phyloP scores from a whole-genome alignment of 163 green algal genomes.

The Picocystis sp. region DNA sequence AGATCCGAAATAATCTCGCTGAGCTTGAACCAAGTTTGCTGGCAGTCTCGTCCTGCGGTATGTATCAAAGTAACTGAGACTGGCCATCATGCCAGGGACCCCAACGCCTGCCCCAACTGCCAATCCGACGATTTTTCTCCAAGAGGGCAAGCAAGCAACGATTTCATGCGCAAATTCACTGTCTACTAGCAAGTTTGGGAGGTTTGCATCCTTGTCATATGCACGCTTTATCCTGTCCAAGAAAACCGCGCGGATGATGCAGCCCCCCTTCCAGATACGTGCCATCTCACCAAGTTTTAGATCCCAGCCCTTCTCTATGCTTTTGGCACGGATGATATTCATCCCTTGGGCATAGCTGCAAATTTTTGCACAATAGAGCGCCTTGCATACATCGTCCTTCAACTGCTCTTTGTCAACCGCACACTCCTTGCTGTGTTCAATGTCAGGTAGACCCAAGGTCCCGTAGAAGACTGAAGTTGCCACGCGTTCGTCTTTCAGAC shows the following conservation, averaged over 20 bases:
- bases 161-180: conserved; percentile 2
- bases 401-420: conserved; percentile 4
- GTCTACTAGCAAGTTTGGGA: conserved; percentile 6
- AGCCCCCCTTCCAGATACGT: conserved; percentile 6
- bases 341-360: conserved; percentile 6
- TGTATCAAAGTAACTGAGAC: conserved; percentile 5
- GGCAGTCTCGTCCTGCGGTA: conserved; percentile 33
- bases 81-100: conserved; percentile 6
- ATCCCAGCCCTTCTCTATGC: conserved; percentile 7
- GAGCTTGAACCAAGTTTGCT: conserved; percentile 64
- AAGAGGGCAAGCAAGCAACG: not conserved
- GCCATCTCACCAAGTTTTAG: conserved; percentile 2
- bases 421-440: too few species aligned
- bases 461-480: conserved; percentile 35
- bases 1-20: conserved; percentile 59
- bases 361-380: conserved; percentile 3
- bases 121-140: conserved; percentile 5
- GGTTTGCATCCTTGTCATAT: conserved; percentile 3
- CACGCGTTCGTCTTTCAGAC: conserved; percentile 64
- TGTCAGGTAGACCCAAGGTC: conserved; percentile 15
- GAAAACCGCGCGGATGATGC: conserved; percentile 8
- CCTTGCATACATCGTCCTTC: conserved; percentile 1
- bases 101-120: conserved; percentile 2
- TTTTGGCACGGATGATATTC: conserved; percentile 8
- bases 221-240: conserved; percentile 8